Evolutionary conservation across 176 grass and related monocot genomes (phyloP), one percentile per base, ranked within the genome.

Genomic region (Raddia guianensis): DNA sequence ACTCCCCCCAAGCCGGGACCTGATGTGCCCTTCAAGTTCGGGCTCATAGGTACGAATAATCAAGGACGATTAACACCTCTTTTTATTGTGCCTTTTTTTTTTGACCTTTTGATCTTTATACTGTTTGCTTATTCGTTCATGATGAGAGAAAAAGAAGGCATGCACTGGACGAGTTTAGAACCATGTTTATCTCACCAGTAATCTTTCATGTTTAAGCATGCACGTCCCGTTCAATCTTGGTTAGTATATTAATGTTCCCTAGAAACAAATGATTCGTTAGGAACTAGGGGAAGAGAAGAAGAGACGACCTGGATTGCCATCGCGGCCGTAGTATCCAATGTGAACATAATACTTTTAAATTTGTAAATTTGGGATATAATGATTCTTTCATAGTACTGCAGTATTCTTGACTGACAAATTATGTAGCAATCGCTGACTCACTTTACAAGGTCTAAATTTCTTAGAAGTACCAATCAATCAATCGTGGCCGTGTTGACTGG

Each of bases 21-120:
- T 5, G 94, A 97, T 79, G 89, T 62, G 37, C 94, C 94, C 21
- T 88, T 92, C 70, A 97, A 89, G 58, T 90, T 94, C 34, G 94
- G 94, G 0, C 79, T 97, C 68, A 97, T 94, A 33, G 94, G 94
- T 97, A 84, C 66, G 50, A 14, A 5, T 27, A 40, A 40, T 40
- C 37, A 40, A 40, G 27, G 27, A 27, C 1, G 27, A 27, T 27
- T 27, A 27, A 40, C 4, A 40, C 37, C 37, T 40, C 4, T 40
- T 40, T 40, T 40, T 40, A 3, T 40, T 40, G 37, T 27, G 27
- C 27, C 37, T 40, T 40, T 40, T 40, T 40, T 1, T 40, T 2
- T 5, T n/a, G n/a, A 2, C 37, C 37, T 2, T 40, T 40, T 18
- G 14, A 54, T 54, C 52, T 15, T 15, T 54, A 15, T 54, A 18